Base-by-base conservation (phyloP, 345 rosid genomes). In the Lumnitzera littorea region DNA sequence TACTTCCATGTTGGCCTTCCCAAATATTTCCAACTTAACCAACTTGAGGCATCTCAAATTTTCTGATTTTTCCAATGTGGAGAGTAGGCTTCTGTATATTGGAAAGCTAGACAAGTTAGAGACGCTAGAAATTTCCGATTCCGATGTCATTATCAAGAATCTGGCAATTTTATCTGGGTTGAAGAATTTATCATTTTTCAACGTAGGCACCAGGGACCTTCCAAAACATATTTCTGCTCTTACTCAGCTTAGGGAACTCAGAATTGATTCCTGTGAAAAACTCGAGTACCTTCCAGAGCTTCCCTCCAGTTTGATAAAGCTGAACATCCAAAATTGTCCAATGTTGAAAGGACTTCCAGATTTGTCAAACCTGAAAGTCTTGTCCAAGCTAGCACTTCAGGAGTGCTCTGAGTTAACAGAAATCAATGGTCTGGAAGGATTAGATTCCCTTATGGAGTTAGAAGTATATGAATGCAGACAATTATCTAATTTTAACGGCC, bases 71-170 rank as follows among this genome's bases (percentile, higher is more conserved):
- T 36, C 43, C 43, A 36, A 36, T 36, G 7, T 9, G 3, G 43
- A 36, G 9, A 36, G 10, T 36, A 36, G 10, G 43, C 9, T 36
- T 36, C 43, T 36, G 10, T 36, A 36, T 36, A 58, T 46, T 8
- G 62, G 51, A 46, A 58, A 58, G 48, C 12, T 58, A 46, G n/a
- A 24, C 62, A 58, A 58, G 16, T 46, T 57, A 48, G 49, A 57
- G 61, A 57, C 31, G 49, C 46, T 57, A 23, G 12, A 4, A n/a
- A 41, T 58, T 50, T 47, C 24, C 7, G 43, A 36, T 36, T 36
- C 43, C 5, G 43, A 36, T 9, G 43, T 36, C 43, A 36, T 36
- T 36, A 36, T 36, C 43, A 36, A 36, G 43, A 36, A 36, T 36
- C 7, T 36, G 43, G 7, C 9, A 36, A 36, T 36, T 36, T 36